Conservation (phyloP, 768 basidiomycete genomes). For the Phlegmacium glaucopus region DNA sequence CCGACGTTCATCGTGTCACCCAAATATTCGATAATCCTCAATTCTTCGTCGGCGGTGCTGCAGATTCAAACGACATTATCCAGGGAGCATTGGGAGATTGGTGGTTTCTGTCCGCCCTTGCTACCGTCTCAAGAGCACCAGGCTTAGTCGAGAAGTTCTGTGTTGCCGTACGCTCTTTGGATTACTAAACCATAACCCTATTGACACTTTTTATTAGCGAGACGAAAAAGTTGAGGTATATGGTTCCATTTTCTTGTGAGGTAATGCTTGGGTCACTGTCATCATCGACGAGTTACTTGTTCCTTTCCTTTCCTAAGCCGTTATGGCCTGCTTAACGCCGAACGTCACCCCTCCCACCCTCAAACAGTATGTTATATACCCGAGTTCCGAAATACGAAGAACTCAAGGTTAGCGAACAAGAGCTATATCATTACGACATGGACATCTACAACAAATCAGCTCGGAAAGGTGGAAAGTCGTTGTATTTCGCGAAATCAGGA, state of each 20-base stretch:
- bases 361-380: slow-evolving; percentile 47
- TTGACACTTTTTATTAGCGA: slow-evolving; percentile 24
- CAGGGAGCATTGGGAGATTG: slow-evolving; percentile 52
- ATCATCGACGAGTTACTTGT: slow-evolving; percentile 47
- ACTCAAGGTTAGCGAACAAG: no score
- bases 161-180: slow-evolving; percentile 29
- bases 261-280: no score
- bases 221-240: no score
- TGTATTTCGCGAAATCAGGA: slow-evolving; percentile 49
- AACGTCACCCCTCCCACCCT: neutral
- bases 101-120: slow-evolving; percentile 53
- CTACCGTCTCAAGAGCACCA: slow-evolving; percentile 47
- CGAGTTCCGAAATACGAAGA: no score
- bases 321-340: neutral
- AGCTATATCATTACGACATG: no score
- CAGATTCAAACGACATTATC: slow-evolving; percentile 44
- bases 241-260: no score
- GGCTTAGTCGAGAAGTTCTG: no score
- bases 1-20: slow-evolving; percentile 33
- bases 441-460: no score
- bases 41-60: slow-evolving; percentile 40
- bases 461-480: slow-evolving; percentile 42
- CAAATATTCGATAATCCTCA: slow-evolving; percentile 53
- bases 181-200: neutral
- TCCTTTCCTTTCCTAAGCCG: neutral